Percentiles rank a stretch among this genome's conserved stretches.
Evolutionary conservation across 2,329 filamentous ascomycete genomes (phyloP).

Genomic region (Rhinocladiella mackenziei): DNA sequence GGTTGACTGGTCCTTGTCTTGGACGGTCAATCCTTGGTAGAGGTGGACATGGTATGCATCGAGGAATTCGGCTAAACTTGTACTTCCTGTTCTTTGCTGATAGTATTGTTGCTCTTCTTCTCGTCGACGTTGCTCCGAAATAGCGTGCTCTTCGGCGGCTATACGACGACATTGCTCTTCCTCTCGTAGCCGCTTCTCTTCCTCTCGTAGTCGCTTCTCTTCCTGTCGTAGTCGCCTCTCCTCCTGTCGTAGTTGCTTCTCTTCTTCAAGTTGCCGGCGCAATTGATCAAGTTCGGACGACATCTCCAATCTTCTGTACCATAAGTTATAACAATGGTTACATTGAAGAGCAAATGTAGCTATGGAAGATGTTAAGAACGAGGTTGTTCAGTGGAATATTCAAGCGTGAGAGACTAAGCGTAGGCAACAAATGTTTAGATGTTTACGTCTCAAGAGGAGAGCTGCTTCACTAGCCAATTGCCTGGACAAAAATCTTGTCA

Average conservation of each 20-base stretch:
- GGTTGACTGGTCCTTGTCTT: background rate
- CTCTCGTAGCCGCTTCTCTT: background rate
- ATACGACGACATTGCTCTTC: background rate
- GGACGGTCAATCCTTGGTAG: background rate
- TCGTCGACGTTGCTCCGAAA: background rate
- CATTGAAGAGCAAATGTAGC: background rate
- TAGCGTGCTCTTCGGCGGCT: background rate
- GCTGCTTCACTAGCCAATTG: too few relatives aligned
- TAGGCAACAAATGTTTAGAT: background rate
- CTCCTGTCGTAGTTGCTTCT: too few relatives aligned
- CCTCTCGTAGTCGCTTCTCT: background rate
- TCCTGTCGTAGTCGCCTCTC: too few relatives aligned
- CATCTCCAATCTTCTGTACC: background rate
- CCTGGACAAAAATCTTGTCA: too few relatives aligned
- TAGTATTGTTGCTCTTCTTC: background rate
- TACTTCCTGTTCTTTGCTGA: background rate
- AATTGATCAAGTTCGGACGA: background rate
- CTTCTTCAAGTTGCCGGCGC: background rate
- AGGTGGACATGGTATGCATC: background rate
- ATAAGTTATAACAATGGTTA: background rate
- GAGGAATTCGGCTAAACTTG: background rate
- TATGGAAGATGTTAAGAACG: background rate
- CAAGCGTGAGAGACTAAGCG: background rate
- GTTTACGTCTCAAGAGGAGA: too few relatives aligned
- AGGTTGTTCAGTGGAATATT: background rate